phyloP scores from a whole-genome alignment of 202 grass and related monocot species.

The Musa balbisiana region DNA sequence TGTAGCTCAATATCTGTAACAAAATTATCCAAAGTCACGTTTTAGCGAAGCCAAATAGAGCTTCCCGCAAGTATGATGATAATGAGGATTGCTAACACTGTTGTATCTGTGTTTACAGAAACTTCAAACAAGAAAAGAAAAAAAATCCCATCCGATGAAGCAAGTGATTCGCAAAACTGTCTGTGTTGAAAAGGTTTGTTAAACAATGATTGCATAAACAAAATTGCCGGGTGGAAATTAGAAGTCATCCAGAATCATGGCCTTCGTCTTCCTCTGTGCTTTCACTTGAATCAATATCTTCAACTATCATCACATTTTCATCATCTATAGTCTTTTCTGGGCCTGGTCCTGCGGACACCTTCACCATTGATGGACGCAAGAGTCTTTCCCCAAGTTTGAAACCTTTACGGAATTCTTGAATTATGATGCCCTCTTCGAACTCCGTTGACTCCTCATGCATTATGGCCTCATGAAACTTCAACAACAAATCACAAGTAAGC shows the following conservation, averaged over 20 bases:
- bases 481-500: not conserved
- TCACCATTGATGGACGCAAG: slow-evolving; percentile 81
- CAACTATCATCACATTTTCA: slow-evolving; percentile 12
- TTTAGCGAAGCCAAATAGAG: too few relatives aligned
- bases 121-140: too few relatives aligned
- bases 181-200: not conserved
- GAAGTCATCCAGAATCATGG: slow-evolving; percentile 22
- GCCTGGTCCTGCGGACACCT: slow-evolving; percentile 80
- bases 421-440: slow-evolving; percentile 69
- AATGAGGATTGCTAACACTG: too few relatives aligned
- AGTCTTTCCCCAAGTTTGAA: slow-evolving; percentile 85
- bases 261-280: slow-evolving; percentile 12
- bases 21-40: too few relatives aligned
- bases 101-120: too few relatives aligned
- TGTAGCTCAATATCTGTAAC: too few relatives aligned
- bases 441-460: slow-evolving; percentile 79
- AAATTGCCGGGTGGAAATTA: slow-evolving; percentile 1
- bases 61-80: too few relatives aligned
- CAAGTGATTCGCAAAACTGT: not conserved
- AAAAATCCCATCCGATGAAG: too few relatives aligned
- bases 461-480: slow-evolving; percentile 91
- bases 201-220: slow-evolving; percentile 1
- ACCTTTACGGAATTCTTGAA: slow-evolving; percentile 90
- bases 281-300: slow-evolving; percentile 21
- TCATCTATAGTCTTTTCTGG: slow-evolving; percentile 46